Percentiles rank a stretch among this genome's conserved stretches.
Evolutionary conservation across 495 filamentous ascomycete species (phyloP).

Genomic region (Daldinia caldariorum): DNA sequence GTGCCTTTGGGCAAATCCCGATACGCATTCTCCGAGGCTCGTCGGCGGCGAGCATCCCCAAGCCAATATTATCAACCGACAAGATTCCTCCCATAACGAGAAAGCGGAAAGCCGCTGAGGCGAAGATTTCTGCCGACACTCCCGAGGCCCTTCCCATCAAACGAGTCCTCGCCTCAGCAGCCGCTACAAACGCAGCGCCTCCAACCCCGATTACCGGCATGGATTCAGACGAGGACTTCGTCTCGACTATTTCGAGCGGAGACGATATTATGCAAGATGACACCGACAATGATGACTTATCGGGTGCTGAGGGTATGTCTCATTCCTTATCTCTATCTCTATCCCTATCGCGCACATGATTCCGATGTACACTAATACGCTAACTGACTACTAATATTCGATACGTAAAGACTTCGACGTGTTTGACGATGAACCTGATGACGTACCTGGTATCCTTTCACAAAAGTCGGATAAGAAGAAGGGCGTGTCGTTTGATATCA

Average conservation of each 20-base stretch:
- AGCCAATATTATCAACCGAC: conserved; percentile 50
- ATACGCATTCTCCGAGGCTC: conserved; percentile 29
- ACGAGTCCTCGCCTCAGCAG: conserved; percentile 62
- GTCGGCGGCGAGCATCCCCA: conserved; percentile 40
- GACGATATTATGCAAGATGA: conserved; percentile 79
- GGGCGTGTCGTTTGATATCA: conserved; percentile 82
- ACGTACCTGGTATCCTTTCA: conserved; percentile 77
- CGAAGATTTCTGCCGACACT: conserved; percentile 62
- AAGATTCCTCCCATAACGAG: conserved; percentile 72
- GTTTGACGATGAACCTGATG: conserved; percentile 73
- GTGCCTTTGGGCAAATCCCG: conserved; percentile 9
- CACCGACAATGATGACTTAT: conserved; percentile 75
- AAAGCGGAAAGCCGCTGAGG: conserved; percentile 93
- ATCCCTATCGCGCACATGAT: background rate
- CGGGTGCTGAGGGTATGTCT: conserved; percentile 77
- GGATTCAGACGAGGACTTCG: conserved; percentile 97
- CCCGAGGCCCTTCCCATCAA: conserved; percentile 58
- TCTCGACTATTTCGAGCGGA: conserved; percentile 83
- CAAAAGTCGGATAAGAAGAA: conserved; percentile 77
- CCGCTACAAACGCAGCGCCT: conserved; percentile 59
- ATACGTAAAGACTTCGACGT: conserved; percentile 68
- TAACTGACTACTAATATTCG: conserved; percentile 9
- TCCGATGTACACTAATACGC: background rate
- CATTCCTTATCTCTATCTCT: conserved; percentile 11
- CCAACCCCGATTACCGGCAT: conserved; percentile 78